Conservation (phyloP, 257 asterid genomes). For the Paulownia fortunei region DNA sequence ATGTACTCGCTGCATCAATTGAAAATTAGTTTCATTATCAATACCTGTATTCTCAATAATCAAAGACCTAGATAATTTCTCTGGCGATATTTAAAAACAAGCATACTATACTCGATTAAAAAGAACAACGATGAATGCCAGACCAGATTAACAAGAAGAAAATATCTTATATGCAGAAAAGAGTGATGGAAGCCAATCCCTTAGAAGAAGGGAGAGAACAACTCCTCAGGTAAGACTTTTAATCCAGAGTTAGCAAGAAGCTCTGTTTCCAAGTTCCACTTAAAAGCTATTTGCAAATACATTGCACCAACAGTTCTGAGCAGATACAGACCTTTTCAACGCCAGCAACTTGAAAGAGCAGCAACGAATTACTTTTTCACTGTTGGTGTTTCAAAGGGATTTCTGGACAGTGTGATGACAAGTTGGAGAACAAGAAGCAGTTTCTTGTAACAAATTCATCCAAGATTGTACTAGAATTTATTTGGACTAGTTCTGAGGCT, state of each 20-base stretch:
- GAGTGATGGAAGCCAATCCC: no score
- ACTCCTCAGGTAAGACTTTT: background rate
- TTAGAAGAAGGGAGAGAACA: slow-evolving; percentile 1
- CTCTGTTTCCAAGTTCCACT: background rate
- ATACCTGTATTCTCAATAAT: background rate
- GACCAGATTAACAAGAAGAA: slow-evolving; percentile 6
- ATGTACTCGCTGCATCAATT: slow-evolving; percentile 86
- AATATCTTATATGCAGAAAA: background rate
- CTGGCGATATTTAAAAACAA: background rate
- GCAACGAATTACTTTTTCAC: background rate
- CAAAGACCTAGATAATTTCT: background rate
- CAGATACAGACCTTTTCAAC: background rate
- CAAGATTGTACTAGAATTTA: background rate
- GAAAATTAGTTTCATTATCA: slow-evolving; percentile 21
- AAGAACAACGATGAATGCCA: background rate
- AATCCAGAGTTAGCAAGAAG: background rate
- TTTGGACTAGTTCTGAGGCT: background rate
- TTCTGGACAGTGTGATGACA: background rate
- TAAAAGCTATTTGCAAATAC: slow-evolving; percentile 14
- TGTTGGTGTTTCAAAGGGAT: background rate
- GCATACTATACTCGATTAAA: background rate
- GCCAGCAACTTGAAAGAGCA: background rate
- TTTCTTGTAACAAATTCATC: background rate
- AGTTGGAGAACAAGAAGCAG: background rate
- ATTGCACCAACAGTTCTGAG: slow-evolving; percentile 17